Base-by-base conservation (phyloP, 1,139 yeast species). In the Suhomyces atakaporum region DNA sequence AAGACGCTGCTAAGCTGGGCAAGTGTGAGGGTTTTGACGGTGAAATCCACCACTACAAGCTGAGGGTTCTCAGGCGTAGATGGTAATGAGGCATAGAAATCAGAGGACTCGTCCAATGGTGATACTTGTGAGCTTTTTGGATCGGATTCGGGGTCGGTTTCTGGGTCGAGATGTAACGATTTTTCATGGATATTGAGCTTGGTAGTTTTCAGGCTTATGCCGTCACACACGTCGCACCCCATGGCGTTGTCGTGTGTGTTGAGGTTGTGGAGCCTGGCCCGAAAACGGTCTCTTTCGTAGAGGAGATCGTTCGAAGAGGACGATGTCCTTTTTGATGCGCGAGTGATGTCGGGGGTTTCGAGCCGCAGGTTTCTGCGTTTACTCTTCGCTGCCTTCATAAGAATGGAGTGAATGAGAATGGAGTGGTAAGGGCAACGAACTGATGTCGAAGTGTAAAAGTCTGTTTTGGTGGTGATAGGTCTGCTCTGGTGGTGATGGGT, bases 201-300 rank as follows among this genome's bases (percentile, higher is more conserved):
- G 5, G 71, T 58, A 4, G 75, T 69, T 41, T 69, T 70, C 33
- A 52, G 46, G 15, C 66, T 66, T 13, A 67, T 63, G 2, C 59
- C 58, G 39, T 62, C 72, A 43, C 72, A 68, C 12, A 65, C 66
- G 29, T 64, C 73, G 47, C 73, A 67, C 11, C 42, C 40, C 8
- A 30, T 31, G 7, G 27, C n/a, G 13, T 18, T 28, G 13, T 40
- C 46, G 8, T 28, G 31, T 4, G 36, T 36, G 43, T 70, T 70
- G 45, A 70, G 58, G 25, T 62, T 60, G 35, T 61, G 65, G 18
- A 67, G 51, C 22, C 76, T 49, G 6, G 75, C 74, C 32, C 72
- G 50, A 41, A 70, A 70, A 27, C 76, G 50, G 42, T 70, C 77
- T 29, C 77, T 49, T 45, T 71, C 76, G 46, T 66, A 66, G 9